Percentiles rank a stretch among this genome's conserved stretches.
Evolutionary conservation across 1,284 basidiomycete genomes (phyloP).

Genomic region (Apiotrichum akiyoshidainum): DNA sequence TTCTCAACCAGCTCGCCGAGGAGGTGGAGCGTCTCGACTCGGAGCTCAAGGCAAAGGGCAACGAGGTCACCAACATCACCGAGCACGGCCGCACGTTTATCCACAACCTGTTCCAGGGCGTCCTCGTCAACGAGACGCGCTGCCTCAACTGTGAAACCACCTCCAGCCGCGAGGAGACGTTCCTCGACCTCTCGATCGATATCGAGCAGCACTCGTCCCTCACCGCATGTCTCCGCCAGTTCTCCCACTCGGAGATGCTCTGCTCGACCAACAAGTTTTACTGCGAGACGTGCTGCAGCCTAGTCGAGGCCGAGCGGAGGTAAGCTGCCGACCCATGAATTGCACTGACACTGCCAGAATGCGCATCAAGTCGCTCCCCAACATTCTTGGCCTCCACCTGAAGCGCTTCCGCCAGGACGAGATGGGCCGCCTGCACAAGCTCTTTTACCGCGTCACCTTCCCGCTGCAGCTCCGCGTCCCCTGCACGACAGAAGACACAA

Average conservation of each 20-base stretch:
- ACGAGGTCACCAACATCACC: constrained; percentile 25
- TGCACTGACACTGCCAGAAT: constrained; percentile 60
- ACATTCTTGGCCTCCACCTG: constrained; percentile 88
- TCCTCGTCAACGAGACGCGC: constrained; percentile 90
- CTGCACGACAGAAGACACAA: constrained; percentile 91
- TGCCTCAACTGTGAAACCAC: constrained; percentile 98
- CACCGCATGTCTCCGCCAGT: constrained; percentile 89
- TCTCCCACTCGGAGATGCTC: constrained; percentile 96
- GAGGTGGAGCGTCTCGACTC: constrained; percentile 72
- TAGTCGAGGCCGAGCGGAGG: constrained; percentile 93
- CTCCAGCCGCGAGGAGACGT: constrained; percentile 92
- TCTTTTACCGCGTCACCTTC: constrained; percentile 93
- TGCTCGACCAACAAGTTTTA: constrained; percentile 98
- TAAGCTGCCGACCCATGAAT: not conserved
- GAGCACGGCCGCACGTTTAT: constrained; percentile 67
- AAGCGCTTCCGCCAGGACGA: constrained; percentile 98
- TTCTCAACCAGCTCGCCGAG: constrained; percentile 89
- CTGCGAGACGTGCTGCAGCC: constrained; percentile 91
- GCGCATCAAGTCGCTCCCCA: constrained; percentile 95
- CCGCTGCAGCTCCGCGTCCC: constrained; percentile 89
- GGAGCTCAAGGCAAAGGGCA: constrained; percentile 29
- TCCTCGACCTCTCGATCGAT: constrained; percentile 95
- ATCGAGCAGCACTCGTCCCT: constrained; percentile 96
- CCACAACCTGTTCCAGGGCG: constrained; percentile 88
- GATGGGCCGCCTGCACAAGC: constrained; percentile 82